phyloP scores from a whole-genome alignment of 495 filamentous ascomycete species.

The Cercophora samala region DNA sequence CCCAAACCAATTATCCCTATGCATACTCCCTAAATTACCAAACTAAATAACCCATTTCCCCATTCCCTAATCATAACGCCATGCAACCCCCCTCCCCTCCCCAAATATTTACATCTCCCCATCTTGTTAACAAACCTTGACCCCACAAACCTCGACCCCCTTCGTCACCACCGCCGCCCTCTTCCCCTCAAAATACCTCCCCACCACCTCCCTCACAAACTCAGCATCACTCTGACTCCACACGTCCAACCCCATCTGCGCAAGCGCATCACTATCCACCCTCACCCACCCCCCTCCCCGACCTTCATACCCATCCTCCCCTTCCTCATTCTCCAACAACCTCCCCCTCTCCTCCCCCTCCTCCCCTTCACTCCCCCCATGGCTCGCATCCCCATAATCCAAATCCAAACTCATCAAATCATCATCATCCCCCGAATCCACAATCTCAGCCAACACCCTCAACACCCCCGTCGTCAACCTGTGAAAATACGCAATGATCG shows the following conservation, averaged over 20 bases:
- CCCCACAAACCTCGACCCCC: conserved; percentile 75
- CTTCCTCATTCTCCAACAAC: conserved; percentile 18
- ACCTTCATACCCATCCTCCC: conserved; percentile 25
- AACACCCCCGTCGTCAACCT: conserved; percentile 73
- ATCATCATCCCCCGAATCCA: conserved; percentile 56
- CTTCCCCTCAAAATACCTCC: conserved; percentile 64
- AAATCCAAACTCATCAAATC: conserved; percentile 45
- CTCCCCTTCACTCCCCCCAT: conserved; percentile 9
- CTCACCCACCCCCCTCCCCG: conserved; percentile 43
- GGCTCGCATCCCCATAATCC: conserved; percentile 20
- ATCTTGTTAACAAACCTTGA: conserved; percentile 61
- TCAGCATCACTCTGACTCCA: conserved; percentile 77
- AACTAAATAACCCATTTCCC: background rate
- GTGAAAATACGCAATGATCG: conserved; percentile 89
- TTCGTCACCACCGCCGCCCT: conserved; percentile 65
- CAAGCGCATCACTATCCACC: conserved; percentile 67
- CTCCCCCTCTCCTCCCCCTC: conserved; percentile 30
- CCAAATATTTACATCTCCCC: background rate
- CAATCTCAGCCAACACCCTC: conserved; percentile 62
- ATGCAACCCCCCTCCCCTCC: background rate
- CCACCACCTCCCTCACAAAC: conserved; percentile 66
- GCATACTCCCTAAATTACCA: background rate
- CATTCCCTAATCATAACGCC: background rate
- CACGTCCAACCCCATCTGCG: conserved; percentile 76
- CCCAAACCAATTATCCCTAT: background rate